phyloP scores from a whole-genome alignment of 1,284 basidiomycete species.

The Ustilago cynodontis region DNA sequence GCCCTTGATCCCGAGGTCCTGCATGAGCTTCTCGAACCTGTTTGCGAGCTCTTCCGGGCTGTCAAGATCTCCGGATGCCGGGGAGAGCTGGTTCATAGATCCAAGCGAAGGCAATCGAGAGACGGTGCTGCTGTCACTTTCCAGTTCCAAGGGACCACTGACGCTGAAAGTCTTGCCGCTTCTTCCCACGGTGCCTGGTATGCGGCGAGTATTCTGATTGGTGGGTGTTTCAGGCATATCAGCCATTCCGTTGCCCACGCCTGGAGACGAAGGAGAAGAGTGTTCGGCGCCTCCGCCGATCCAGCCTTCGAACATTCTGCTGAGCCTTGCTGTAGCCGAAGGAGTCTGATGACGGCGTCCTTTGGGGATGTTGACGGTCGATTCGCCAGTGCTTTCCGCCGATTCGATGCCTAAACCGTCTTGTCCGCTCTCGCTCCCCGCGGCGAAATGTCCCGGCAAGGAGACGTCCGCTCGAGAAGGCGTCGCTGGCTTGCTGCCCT shows the following conservation, averaged over 20 bases:
- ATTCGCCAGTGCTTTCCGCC: neutral
- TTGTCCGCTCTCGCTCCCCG: neutral
- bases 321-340: slow-evolving; percentile 54
- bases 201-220: slow-evolving; percentile 18
- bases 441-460: neutral
- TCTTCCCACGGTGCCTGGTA: slow-evolving; percentile 37
- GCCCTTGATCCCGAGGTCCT: slow-evolving; percentile 76
- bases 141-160: slow-evolving; percentile 58
- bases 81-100: slow-evolving; percentile 30
- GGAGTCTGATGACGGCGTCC: slow-evolving; percentile 38
- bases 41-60: slow-evolving; percentile 36
- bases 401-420: neutral
- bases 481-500: slow-evolving; percentile 37
- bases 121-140: slow-evolving; percentile 34
- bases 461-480: slow-evolving; percentile 9
- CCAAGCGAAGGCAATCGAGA: slow-evolving; percentile 40
- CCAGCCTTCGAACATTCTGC: slow-evolving; percentile 64
- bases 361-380: slow-evolving; percentile 28
- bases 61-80: slow-evolving; percentile 22
- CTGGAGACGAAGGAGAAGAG: slow-evolving; percentile 29
- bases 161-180: slow-evolving; percentile 53
- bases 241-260: neutral
- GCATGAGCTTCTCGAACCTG: slow-evolving; percentile 57
- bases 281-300: slow-evolving; percentile 37
- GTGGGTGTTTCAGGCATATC: slow-evolving; percentile 38